Evolutionary conservation across 2,329 filamentous ascomycete genomes (phyloP).

Genomic region (Myriosclerotinia duriaeana): DNA sequence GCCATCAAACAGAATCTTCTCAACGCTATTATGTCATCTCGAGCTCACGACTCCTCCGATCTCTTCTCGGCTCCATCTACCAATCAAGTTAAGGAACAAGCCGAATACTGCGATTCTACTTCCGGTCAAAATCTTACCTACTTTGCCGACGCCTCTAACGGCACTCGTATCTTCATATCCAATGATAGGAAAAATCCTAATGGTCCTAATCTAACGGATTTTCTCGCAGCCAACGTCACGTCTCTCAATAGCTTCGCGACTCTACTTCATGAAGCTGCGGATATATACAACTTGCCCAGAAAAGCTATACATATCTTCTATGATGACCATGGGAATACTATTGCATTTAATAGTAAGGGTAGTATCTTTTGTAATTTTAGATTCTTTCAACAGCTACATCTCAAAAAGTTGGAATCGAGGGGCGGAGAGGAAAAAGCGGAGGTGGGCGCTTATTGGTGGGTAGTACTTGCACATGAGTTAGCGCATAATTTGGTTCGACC

Average conservation of each 20-base stretch:
- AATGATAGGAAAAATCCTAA: constrained; percentile 48
- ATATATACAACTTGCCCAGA: constrained; percentile 69
- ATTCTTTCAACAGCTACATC: constrained; percentile 80
- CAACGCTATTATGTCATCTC: constrained; percentile 75
- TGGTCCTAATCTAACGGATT: constrained; percentile 51
- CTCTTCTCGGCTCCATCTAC: constrained; percentile 74
- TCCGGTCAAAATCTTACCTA: constrained; percentile 72
- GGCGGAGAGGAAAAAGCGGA: constrained; percentile 57
- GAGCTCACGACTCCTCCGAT: constrained; percentile 69
- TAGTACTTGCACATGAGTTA: constrained; percentile 92
- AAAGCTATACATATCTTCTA: constrained; percentile 82
- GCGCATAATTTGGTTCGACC: constrained; percentile 85
- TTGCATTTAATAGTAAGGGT: constrained; percentile 87
- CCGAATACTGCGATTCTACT: constrained; percentile 80
- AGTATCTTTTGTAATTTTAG: constrained; percentile 92
- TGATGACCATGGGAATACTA: constrained; percentile 74
- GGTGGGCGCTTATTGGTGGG: constrained; percentile 85
- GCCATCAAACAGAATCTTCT: constrained; percentile 69
- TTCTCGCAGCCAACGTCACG: constrained; percentile 60
- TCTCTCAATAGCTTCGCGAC: constrained; percentile 68
- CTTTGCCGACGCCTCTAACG: constrained; percentile 66
- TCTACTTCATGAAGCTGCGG: constrained; percentile 67
- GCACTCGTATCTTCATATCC: constrained; percentile 72
- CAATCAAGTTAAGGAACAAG: constrained; percentile 74
- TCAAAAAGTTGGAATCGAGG: constrained; percentile 46